phyloP scores from a whole-genome alignment of 768 basidiomycete genomes.

The Saitozyma sp. region DNA sequence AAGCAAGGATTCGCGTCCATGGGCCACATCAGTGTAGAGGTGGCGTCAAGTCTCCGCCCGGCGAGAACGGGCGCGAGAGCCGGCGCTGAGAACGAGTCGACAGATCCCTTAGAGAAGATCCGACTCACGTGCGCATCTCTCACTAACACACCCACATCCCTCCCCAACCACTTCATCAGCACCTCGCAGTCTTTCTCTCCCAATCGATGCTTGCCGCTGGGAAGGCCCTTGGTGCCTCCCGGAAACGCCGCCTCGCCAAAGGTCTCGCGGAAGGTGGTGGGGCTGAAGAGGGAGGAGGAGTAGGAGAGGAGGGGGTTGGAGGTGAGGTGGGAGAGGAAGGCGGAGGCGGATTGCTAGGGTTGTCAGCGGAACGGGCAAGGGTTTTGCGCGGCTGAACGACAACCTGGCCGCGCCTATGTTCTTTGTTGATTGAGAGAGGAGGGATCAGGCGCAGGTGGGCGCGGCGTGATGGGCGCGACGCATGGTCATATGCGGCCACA shows the following conservation, averaged over 20 bases:
- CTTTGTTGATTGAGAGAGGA: too few species aligned
- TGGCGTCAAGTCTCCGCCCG: too few species aligned
- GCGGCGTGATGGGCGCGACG: too few species aligned
- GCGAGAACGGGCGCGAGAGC: too few species aligned
- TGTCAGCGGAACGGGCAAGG: slow-evolving; percentile 1
- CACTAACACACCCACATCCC: slow-evolving; percentile 69
- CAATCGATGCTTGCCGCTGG: slow-evolving; percentile 53
- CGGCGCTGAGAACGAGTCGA: not conserved
- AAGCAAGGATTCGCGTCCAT: not conserved
- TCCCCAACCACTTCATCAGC: slow-evolving; percentile 72
- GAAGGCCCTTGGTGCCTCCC: slow-evolving; percentile 25
- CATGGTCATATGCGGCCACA: too few species aligned
- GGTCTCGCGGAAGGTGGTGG: slow-evolving; percentile 23
- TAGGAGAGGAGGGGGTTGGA: slow-evolving; percentile 37
- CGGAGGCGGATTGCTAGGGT: slow-evolving; percentile 36
- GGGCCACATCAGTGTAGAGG: not conserved
- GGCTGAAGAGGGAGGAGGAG: slow-evolving; percentile 29
- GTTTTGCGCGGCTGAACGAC: too few species aligned
- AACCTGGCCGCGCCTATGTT: too few species aligned
- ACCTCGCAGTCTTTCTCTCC: slow-evolving; percentile 68
- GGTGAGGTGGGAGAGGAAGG: slow-evolving; percentile 28
- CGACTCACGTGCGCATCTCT: slow-evolving; percentile 67
- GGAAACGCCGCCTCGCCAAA: slow-evolving; percentile 34
- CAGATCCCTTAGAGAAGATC: not conserved
- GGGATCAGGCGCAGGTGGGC: too few species aligned